These are phyloP conservation scores for Suhomyces panamericanus DNA, from an alignment of 1,139 yeast genomes.

Conservation along the genomic window DNA sequence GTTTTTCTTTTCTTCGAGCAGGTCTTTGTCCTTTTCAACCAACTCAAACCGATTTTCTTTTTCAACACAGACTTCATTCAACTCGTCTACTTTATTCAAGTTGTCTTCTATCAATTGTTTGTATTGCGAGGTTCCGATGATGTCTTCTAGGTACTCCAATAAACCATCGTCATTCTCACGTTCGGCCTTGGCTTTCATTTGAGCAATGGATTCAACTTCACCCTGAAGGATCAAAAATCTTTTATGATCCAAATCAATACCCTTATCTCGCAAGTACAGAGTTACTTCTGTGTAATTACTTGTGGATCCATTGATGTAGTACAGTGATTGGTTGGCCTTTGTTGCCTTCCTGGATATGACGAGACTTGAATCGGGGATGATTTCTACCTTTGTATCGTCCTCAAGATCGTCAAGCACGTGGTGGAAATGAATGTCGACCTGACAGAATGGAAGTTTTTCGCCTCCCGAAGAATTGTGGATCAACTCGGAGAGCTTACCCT, in stretches of 20 bases:
- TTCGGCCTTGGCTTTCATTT: conserved; percentile 97
- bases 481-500: conserved; percentile 83
- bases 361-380: conserved; percentile 58
- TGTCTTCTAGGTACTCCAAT: conserved; percentile 91
- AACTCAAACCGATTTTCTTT: conserved; percentile 78
- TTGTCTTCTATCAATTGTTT: conserved; percentile 74
- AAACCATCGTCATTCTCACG: conserved; percentile 90
- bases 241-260: conserved; percentile 93
- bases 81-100: conserved; percentile 56
- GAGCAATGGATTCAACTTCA: conserved; percentile 97
- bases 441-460: conserved; percentile 70
- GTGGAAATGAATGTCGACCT: conserved; percentile 90
- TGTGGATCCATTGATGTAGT: conserved; percentile 66
- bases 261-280: conserved; percentile 68
- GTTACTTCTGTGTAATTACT: conserved; percentile 85
- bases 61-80: conserved; percentile 78
- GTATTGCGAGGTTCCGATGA: conserved; percentile 89
- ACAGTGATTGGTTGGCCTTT: conserved; percentile 74
- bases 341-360: conserved; percentile 79
- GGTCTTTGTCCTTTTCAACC: conserved; percentile 73
- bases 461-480: conserved; percentile 81
- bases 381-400: conserved; percentile 32
- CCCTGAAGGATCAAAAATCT: conserved; percentile 94
- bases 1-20: conserved; percentile 67
- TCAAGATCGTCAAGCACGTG: conserved; percentile 67